Evolutionary conservation across 306 rosid genomes (phyloP).

Genomic region (Medicago truncatula): DNA sequence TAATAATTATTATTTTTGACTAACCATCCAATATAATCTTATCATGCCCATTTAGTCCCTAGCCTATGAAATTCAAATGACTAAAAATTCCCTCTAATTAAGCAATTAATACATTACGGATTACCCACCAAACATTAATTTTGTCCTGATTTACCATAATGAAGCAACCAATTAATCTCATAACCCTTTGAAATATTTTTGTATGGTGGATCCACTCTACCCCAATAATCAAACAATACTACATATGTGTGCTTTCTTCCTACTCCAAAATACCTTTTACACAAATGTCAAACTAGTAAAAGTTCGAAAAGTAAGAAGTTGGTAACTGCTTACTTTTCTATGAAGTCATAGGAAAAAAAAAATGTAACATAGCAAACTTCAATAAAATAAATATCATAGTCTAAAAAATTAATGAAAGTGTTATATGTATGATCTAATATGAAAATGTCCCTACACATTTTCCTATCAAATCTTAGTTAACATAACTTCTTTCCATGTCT

Average conservation of each 20-base stretch:
- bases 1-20: no score
- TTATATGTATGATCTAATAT: conserved; percentile 55
- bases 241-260: conserved; percentile 39
- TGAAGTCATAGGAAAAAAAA: conserved; percentile 18
- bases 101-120: conserved; percentile 14
- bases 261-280: conserved; percentile 40
- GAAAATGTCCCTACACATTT: conserved; percentile 42
- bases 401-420: conserved; percentile 43
- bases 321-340: conserved; percentile 55
- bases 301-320: conserved; percentile 58
- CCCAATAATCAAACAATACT: not conserved
- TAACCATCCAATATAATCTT: no score
- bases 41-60: not conserved
- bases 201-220: conserved; percentile 6
- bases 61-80: not conserved
- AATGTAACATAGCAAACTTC: conserved; percentile 1
- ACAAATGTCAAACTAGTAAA: conserved; percentile 48
- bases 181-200: not conserved
- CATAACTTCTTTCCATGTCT: conserved; percentile 57
- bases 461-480: conserved; percentile 56
- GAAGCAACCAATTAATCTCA: not conserved
- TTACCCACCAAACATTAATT: not conserved
- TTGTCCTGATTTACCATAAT: conserved; percentile 9
- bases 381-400: conserved; percentile 26
- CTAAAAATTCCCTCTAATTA: not conserved